Conservation (phyloP, 805 yeast species). For the Isabelozyma heimii region DNA sequence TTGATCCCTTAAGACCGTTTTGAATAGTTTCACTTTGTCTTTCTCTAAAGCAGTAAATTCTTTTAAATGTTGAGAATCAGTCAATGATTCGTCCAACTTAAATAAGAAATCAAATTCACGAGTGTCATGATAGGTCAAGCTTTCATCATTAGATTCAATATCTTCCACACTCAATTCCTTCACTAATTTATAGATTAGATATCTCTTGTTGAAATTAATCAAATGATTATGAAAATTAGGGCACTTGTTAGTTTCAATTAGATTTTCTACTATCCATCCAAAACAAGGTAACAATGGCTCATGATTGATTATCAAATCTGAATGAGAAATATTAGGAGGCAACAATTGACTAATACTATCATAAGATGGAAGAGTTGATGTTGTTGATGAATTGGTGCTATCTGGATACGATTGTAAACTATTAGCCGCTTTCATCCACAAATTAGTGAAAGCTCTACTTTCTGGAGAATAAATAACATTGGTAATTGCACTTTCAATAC, state of each 20-base stretch:
- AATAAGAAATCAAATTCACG: constrained; percentile 53
- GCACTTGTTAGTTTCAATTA: constrained; percentile 59
- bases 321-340: constrained; percentile 22
- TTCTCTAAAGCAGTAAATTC: constrained; percentile 30
- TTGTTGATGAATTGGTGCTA: not conserved
- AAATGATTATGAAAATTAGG: constrained; percentile 73
- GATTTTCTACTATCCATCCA: constrained; percentile 85
- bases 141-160: constrained; percentile 17
- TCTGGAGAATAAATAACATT: constrained; percentile 80
- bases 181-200: constrained; percentile 36
- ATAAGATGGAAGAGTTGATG: constrained; percentile 5
- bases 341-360: constrained; percentile 30
- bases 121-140: constrained; percentile 25
- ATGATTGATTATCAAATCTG: constrained; percentile 28
- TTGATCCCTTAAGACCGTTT: constrained; percentile 29
- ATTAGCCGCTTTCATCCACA: constrained; percentile 65
- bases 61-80: constrained; percentile 30
- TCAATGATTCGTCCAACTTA: constrained; percentile 38
- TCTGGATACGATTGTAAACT: constrained; percentile 10
- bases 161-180: constrained; percentile 40
- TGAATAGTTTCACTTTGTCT: constrained; percentile 26
- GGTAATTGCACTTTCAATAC: constrained; percentile 75
- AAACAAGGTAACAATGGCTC: constrained; percentile 74
- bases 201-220: constrained; percentile 79
- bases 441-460: constrained; percentile 61